phyloP scores from a whole-genome alignment of 1,284 basidiomycete genomes.

The Flammula alnicola region DNA sequence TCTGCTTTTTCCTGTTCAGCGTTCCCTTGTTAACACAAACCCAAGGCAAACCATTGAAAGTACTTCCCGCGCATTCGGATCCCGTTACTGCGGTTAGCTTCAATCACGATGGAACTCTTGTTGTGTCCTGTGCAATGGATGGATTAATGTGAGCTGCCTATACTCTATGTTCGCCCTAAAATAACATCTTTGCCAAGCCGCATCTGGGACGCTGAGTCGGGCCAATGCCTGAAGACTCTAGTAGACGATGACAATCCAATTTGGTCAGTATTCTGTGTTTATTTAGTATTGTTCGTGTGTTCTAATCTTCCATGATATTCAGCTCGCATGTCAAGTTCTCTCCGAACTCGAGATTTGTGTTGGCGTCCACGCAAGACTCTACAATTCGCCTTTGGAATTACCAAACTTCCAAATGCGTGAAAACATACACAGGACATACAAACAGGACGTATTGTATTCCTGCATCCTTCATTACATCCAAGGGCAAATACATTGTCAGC shows the following conservation, averaged over 20 bases:
- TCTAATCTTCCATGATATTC: conserved; percentile 2
- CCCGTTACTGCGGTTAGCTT: conserved; percentile 94
- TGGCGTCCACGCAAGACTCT: conserved; percentile 91
- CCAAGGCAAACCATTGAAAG: conserved; percentile 75
- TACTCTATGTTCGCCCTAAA: conserved; percentile 4
- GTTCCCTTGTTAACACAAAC: background rate
- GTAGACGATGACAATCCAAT: conserved; percentile 96
- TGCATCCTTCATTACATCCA: conserved; percentile 61
- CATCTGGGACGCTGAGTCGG: conserved; percentile 95
- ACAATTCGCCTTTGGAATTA: conserved; percentile 95
- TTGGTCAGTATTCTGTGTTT: conserved; percentile 51
- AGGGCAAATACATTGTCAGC: conserved; percentile 74
- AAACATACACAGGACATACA: conserved; percentile 86
- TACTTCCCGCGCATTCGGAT: conserved; percentile 94
- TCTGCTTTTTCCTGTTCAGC: background rate
- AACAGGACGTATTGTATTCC: conserved; percentile 82
- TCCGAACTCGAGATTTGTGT: conserved; percentile 87
- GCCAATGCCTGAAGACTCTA: conserved; percentile 96
- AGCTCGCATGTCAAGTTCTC: conserved; percentile 90
- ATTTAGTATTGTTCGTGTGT: background rate
- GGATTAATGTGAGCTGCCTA: conserved; percentile 81
- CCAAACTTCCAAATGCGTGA: conserved; percentile 89
- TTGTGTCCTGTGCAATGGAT: conserved; percentile 94
- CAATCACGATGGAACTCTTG: conserved; percentile 92
- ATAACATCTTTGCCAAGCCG: conserved; percentile 60